phyloP scores from a whole-genome alignment of 176 grass and related monocot species.

The Musa troglodytarum region DNA sequence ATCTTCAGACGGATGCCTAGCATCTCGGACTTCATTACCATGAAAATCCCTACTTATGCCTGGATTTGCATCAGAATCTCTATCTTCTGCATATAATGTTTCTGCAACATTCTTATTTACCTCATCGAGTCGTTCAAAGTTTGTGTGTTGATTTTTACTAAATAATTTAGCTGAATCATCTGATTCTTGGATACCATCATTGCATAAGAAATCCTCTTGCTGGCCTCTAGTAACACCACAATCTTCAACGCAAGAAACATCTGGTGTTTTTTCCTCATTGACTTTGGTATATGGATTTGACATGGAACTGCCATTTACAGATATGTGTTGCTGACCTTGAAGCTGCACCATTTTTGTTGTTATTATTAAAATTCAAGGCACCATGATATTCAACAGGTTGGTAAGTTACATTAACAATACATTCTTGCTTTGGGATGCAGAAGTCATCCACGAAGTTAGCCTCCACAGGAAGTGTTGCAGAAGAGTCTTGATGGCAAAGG shows the following conservation, averaged over 20 bases:
- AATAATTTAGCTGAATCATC: neutral
- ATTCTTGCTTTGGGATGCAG: conserved; percentile 23
- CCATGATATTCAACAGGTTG: conserved; percentile 1
- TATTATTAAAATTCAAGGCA: conserved; percentile 8
- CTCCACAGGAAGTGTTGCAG: conserved; percentile 43
- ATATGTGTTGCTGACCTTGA: neutral
- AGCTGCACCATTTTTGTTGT: conserved; percentile 15
- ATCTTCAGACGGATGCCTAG: neutral
- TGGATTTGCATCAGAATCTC: neutral
- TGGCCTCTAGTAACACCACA: neutral
- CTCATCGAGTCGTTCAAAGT: neutral
- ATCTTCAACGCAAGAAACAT: neutral
- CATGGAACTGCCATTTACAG: conserved; percentile 4
- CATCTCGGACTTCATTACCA: neutral
- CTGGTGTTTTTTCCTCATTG: neutral
- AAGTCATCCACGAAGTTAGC: conserved; percentile 29
- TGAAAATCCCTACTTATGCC: neutral
- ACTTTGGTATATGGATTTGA: neutral
- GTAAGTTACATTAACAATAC: conserved; percentile 18
- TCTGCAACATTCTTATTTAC: neutral
- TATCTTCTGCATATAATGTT: conserved; percentile 7
- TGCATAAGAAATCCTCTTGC: neutral
- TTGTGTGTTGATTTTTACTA: neutral
- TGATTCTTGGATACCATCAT: neutral
- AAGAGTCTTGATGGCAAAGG: conserved; percentile 87